These are phyloP conservation scores for Bisporella sp. DNA, from an alignment of 2,329 filamentous ascomycete genomes.

Conservation along the genomic window DNA sequence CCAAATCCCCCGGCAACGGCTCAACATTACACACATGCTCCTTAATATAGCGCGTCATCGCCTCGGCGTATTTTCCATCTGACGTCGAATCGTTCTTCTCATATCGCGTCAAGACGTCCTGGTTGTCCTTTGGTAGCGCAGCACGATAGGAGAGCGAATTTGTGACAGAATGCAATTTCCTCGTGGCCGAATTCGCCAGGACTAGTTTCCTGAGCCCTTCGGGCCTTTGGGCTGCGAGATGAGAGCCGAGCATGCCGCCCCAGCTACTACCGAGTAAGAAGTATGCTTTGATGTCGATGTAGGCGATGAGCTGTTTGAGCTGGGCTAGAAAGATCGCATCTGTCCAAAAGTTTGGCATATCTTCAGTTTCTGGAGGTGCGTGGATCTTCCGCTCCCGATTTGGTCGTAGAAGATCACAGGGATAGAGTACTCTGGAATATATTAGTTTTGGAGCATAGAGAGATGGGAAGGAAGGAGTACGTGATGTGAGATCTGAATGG, in stretches of 20 bases:
- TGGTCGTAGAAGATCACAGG: conserved; percentile 47
- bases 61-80: not conserved
- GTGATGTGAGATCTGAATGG: not conserved
- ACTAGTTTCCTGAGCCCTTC: not conserved
- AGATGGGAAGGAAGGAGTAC: no score
- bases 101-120: not conserved
- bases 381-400: conserved; percentile 40
- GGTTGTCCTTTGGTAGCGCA: not conserved
- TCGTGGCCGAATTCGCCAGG: not conserved
- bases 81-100: not conserved
- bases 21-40: conserved; percentile 2
- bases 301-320: conserved; percentile 33
- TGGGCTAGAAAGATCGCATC: conserved; percentile 39
- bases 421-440: conserved; percentile 14
- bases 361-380: conserved; percentile 40
- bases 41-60: not conserved
- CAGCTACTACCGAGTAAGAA: conserved; percentile 1
- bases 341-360: conserved; percentile 34
- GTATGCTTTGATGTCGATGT: not conserved
- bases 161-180: not conserved
- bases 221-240: not conserved
- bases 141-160: not conserved
- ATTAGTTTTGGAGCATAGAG: no score
- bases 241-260: conserved; percentile 2
- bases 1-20: not conserved